Percentiles rank a stretch among this genome's conserved stretches.
Conservation (phyloP, 495 filamentous ascomycete species). For the Mytilinidion resinicola region DNA sequence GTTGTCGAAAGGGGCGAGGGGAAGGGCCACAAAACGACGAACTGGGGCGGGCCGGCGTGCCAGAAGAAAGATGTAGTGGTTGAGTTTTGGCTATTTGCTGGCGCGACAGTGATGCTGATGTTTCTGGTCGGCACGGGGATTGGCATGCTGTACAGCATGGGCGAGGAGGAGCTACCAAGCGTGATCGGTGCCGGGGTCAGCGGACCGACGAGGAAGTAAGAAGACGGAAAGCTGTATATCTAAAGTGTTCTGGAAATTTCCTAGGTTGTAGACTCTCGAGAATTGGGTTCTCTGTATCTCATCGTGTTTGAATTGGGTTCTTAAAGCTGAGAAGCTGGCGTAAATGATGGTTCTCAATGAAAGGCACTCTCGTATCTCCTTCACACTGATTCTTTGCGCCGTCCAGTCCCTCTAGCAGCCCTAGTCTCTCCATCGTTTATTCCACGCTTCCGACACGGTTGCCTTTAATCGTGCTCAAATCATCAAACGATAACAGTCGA, state of each 20-base stretch:
- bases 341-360: no score
- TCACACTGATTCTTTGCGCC: no score
- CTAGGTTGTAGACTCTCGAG: no score
- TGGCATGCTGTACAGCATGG: slow-evolving; percentile 70
- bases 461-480: no score
- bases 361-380: no score
- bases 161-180: slow-evolving; percentile 44
- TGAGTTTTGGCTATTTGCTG: slow-evolving; percentile 76
- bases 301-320: no score
- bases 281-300: no score
- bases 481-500: no score
- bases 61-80: slow-evolving; percentile 87
- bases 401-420: no score
- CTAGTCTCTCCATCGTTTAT: no score
- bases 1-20: slow-evolving; percentile 43
- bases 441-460: no score
- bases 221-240: background rate
- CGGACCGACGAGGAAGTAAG: slow-evolving; percentile 27
- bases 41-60: slow-evolving; percentile 81
- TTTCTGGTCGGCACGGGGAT: slow-evolving; percentile 58
- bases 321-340: no score
- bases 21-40: slow-evolving; percentile 40
- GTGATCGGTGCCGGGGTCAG: slow-evolving; percentile 33
- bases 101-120: slow-evolving; percentile 60
- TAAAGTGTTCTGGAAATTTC: background rate